Evolutionary conservation across 345 rosid species (phyloP).

Genomic region (Limnanthes douglasii): DNA sequence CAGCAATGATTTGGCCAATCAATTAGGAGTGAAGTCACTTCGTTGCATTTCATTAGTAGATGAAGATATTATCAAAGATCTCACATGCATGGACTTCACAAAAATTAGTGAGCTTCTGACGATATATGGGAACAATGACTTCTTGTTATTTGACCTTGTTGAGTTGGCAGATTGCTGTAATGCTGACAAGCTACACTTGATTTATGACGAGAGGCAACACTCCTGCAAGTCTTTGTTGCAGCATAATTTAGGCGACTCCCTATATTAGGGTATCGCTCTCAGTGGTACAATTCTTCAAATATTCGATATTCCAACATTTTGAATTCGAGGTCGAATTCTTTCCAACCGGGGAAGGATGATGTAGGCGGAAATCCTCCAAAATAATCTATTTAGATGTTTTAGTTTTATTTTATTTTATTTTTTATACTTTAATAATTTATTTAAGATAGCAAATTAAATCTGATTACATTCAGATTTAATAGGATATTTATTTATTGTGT

Average conservation of each 20-base stretch:
- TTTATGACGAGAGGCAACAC: conserved; percentile 87
- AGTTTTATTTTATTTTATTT: no score
- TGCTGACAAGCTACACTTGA: conserved; percentile 60
- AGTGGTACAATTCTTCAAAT: no score
- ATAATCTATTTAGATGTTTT: no score
- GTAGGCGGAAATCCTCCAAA: no score
- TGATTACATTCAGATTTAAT: no score
- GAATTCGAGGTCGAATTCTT: no score
- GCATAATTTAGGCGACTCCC: conserved; percentile 89
- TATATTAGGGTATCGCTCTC: no score
- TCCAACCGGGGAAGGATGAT: no score
- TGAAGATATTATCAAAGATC: conserved; percentile 68
- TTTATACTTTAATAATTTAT: no score
- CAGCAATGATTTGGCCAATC: conserved; percentile 70
- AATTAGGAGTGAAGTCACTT: conserved; percentile 76
- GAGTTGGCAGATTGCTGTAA: conserved; percentile 94
- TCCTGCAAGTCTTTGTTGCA: conserved; percentile 79
- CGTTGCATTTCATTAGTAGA: conserved; percentile 71
- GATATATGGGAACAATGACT: conserved; percentile 54
- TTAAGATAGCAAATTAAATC: no score
- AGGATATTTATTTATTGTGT: no score
- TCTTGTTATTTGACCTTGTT: conserved; percentile 82
- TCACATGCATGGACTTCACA: conserved; percentile 80
- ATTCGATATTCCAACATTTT: no score
- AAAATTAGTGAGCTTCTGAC: conserved; percentile 71